A percentile compares a stretch with the other conserved stretches of the same genome.
Conservation (phyloP, 192 early-diverging fungal species). For the Backusella psychrophila region DNA sequence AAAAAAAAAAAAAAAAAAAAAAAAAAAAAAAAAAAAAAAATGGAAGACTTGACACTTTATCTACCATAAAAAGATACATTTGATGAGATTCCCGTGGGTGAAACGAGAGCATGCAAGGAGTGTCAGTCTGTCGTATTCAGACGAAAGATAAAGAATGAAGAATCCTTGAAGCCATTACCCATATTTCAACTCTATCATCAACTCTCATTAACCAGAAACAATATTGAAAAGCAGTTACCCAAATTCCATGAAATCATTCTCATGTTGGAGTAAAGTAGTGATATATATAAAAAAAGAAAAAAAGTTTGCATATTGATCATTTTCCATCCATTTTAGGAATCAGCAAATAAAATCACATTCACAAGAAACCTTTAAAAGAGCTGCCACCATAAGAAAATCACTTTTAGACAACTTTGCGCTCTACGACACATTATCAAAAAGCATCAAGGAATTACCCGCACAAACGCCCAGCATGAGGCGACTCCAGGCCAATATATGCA, state of each 20-base stretch:
- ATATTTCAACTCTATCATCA: slow-evolving; percentile 43
- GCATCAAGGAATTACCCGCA: slow-evolving; percentile 52
- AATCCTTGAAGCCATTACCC: slow-evolving; percentile 28
- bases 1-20: no score
- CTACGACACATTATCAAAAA: slow-evolving; percentile 61
- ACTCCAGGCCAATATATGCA: slow-evolving; percentile 61
- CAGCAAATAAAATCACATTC: slow-evolving; percentile 34
- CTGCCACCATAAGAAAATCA: slow-evolving; percentile 59
- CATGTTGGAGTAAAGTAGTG: slow-evolving; percentile 43
- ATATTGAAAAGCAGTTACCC: slow-evolving; percentile 52
- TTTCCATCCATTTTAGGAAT: slow-evolving; percentile 23
- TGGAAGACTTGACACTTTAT: background rate
- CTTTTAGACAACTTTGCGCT: slow-evolving; percentile 61
- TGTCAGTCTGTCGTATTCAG: slow-evolving; percentile 55
- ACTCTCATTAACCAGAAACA: slow-evolving; percentile 26
- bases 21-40: no score
- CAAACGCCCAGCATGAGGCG: slow-evolving; percentile 46
- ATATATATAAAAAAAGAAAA: background rate
- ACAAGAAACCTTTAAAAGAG: slow-evolving; percentile 55
- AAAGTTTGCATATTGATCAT: no score
- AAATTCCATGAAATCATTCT: slow-evolving; percentile 54
- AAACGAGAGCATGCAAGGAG: slow-evolving; percentile 55
- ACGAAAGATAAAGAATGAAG: slow-evolving; percentile 41
- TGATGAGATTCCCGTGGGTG: slow-evolving; percentile 44
- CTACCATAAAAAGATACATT: slow-evolving; percentile 8